Base-by-base conservation (phyloP, 768 basidiomycete genomes). In the Xanthoconium stramineum region DNA sequence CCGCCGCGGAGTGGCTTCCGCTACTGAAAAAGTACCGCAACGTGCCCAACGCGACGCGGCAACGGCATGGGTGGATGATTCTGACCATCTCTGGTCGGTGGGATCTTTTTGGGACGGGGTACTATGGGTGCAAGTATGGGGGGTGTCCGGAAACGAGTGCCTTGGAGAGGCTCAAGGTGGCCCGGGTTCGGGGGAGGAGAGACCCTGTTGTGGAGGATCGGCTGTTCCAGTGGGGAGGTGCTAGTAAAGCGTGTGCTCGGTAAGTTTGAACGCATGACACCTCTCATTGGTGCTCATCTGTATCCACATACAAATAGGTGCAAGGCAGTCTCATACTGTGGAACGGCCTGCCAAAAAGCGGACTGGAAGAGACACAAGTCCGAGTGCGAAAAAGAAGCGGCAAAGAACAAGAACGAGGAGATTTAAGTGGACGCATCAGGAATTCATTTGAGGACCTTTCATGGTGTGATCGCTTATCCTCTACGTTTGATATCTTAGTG, bases 351-450 rank as follows among this genome's bases (percentile, higher is more conserved):
- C 32, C 50, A 44, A 20, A 52, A 17, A 28, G 50, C 30, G 15
- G 50, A 51, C 15, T 51, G 50, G 39, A 51, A 51, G 50, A 43
- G 51, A 33, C 51, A 44, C 51, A 52, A 44, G 33, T 44, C 42
- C 11, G 33, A 36, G 17, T 36, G 42, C 32, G 51, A 44, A 44
- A 10, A 14, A 12, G 24, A 52, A 20, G 50, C 50, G 9, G 50
- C 30, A 17, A 51, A 51, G 30, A 42, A 50, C 39, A 50, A 50
- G 50, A 42, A 51, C 20, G 50, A 43, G 33, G 42, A 52, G 44
- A 44, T 44, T 13, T 28, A 13, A 17, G 19, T 43, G 20, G 20
- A 51, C 20, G 5, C n/a, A 12, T 47, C 24, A 24, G 24, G 24
- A 24, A 24, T 24, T 4, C 4, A 24, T 24, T 24, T 24, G 24